Base-by-base conservation (phyloP, 495 filamentous ascomycete species). In the Chaetomium tenue region DNA sequence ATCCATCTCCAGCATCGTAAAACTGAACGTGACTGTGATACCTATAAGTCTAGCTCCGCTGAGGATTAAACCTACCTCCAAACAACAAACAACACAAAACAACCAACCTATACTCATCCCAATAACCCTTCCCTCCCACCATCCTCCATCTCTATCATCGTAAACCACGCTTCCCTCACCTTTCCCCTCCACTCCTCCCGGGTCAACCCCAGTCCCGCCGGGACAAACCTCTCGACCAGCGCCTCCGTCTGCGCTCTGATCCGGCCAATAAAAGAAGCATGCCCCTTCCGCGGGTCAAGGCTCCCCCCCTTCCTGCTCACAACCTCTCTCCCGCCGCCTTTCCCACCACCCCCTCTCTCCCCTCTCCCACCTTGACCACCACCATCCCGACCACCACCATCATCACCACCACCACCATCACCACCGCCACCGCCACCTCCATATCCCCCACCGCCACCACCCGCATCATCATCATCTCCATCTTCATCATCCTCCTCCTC, bases 21-120 rank as follows among this genome's bases (percentile, higher is more conserved):
- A n/a, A n/a, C 52, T 55, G 52, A 55, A 33, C 11, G 18, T n/a
- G n/a, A n/a, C n/a, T n/a, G n/a, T n/a, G n/a, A n/a, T n/a, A n/a
- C n/a, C n/a, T n/a, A n/a, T n/a, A 46, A 46, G 22, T 3, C 50
- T 11, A 40, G 13, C 5, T 18, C 13, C 56, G 56, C 56, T 59
- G 39, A 47, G 30, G n/a, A 42, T 56, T 56, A 42, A 23, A n/a
- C 18, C 54, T 57, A 57, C 54, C 33, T 33, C n/a, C n/a, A 33
- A 7, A 3, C 7, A 3, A 57, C 18, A 40, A 40, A 23, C 1
- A 2, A 15, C 16, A 40, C 12, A n/a, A n/a, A n/a, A n/a, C n/a
- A n/a, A n/a, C n/a, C n/a, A n/a, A n/a, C n/a, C n/a, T 28, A 7
- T 58, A 25, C 39, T 42, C 37, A 33, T 58, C 1, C 2, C 42